phyloP scores from a whole-genome alignment of 345 rosid genomes.

The Dimocarpus longan region DNA sequence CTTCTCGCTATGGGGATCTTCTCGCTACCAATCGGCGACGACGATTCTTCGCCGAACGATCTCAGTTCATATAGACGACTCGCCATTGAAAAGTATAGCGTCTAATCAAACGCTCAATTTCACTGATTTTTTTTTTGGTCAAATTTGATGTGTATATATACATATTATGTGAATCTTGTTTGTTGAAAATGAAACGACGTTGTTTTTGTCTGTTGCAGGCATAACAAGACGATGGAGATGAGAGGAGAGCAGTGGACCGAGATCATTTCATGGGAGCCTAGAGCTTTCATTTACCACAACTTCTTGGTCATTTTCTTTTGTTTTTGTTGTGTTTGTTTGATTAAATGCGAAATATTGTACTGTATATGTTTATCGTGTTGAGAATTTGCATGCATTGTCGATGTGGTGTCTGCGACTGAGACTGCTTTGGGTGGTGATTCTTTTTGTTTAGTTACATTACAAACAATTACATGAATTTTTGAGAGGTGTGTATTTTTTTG shows the following conservation, averaged over 20 bases:
- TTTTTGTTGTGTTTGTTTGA: slow-evolving; percentile 11
- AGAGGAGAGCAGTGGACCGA: slow-evolving; percentile 89
- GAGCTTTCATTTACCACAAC: slow-evolving; percentile 80
- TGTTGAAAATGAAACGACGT: not conserved
- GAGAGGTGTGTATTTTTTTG: not conserved
- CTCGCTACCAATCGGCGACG: slow-evolving; percentile 58
- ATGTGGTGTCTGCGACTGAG: not conserved
- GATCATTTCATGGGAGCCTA: slow-evolving; percentile 89
- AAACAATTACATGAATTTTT: not conserved
- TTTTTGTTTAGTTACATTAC: not conserved
- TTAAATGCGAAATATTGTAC: not conserved
- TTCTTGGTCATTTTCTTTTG: slow-evolving; percentile 63
- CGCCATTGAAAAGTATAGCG: slow-evolving; percentile 53
- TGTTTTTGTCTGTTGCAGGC: slow-evolving; percentile 39
- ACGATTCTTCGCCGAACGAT: slow-evolving; percentile 52
- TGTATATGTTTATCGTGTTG: not conserved
- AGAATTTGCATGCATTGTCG: not conserved
- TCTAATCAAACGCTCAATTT: not conserved
- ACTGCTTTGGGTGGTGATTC: not conserved
- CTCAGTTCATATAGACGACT: slow-evolving; percentile 61
- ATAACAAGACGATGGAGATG: slow-evolving; percentile 50
- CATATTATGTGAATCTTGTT: too few species aligned
- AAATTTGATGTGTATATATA: not conserved
- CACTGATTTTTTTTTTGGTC: not conserved
- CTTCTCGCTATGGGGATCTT: slow-evolving; percentile 73